A percentile compares a stretch with the other conserved stretches of the same genome.
These are phyloP conservation scores for Populus hybrid DNA, from an alignment of 441 rosid species.

Conservation along the genomic window DNA sequence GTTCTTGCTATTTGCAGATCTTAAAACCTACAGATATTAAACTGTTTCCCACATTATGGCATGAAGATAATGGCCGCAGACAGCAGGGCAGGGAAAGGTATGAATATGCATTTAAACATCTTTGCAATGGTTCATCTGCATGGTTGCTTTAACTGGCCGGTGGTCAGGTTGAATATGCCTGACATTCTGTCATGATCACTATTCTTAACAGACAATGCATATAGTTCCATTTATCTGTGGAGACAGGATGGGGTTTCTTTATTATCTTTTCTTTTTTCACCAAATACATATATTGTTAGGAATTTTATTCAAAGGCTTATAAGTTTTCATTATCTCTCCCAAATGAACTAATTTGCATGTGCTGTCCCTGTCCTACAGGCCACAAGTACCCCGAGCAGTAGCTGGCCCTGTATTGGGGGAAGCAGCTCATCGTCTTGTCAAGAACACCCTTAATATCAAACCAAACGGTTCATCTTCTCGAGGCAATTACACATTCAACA, in stretches of 20 bases:
- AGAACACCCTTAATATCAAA: constrained; percentile 78
- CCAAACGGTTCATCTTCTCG: constrained; percentile 49
- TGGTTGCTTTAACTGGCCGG: background rate
- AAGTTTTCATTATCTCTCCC: background rate
- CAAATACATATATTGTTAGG: background rate
- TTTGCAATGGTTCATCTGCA: constrained; percentile 4
- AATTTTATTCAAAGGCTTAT: background rate
- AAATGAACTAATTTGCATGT: background rate
- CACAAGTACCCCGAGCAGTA: constrained; percentile 79
- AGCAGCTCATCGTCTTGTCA: constrained; percentile 97
- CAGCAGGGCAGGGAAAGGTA: constrained; percentile 84
- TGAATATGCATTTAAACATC: constrained; percentile 21
- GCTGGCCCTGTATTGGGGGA: constrained; percentile 77
- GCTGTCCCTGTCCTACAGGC: constrained; percentile 40
- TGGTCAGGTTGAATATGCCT: background rate
- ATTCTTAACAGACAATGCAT: background rate
- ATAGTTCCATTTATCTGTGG: background rate
- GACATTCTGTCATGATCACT: background rate
- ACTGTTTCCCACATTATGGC: constrained; percentile 88
- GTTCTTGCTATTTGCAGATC: constrained; percentile 45
- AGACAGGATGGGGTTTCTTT: background rate
- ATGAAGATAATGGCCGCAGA: constrained; percentile 82
- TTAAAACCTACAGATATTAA: constrained; percentile 67
- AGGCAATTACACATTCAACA: constrained; percentile 41
- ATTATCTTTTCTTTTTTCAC: background rate